These are phyloP conservation scores for Dillenia suffruticosa DNA, from an alignment of 164 flowering plant species.

Conservation along the genomic window DNA sequence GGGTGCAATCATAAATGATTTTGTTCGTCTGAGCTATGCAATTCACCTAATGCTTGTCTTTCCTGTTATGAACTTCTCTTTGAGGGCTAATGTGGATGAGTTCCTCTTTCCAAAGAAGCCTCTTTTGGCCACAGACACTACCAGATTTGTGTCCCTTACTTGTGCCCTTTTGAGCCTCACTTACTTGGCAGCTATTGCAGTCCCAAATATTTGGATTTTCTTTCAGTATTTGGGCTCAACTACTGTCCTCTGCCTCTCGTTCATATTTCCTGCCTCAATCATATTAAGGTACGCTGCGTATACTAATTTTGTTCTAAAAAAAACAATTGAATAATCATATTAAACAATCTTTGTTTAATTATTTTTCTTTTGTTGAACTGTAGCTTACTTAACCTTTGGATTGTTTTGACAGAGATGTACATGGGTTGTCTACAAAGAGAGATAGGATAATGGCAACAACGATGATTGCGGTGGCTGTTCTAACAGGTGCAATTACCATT, in stretches of 20 bases:
- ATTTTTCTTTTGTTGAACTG: too few species aligned
- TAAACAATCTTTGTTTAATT: too few species aligned
- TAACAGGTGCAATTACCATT: slow-evolving; percentile 72
- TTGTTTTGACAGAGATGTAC: slow-evolving; percentile 63
- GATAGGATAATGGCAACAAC: slow-evolving; percentile 55
- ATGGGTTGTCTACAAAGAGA: slow-evolving; percentile 55
- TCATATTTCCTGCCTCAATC: slow-evolving; percentile 84
- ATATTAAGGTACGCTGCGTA: slow-evolving; percentile 54
- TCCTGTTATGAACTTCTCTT: slow-evolving; percentile 75
- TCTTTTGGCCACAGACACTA: slow-evolving; percentile 28
- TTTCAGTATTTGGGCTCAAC: slow-evolving; percentile 91
- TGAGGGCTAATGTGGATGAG: slow-evolving; percentile 66
- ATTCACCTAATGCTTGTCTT: slow-evolving; percentile 81
- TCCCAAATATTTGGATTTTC: slow-evolving; percentile 85
- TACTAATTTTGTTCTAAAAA: too few species aligned
- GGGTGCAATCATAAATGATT: slow-evolving; percentile 50
- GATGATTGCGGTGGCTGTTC: slow-evolving; percentile 66
- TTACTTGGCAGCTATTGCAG: slow-evolving; percentile 58
- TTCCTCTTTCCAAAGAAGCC: slow-evolving; percentile 55
- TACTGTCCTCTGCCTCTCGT: slow-evolving; percentile 60
- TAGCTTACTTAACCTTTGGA: background rate
- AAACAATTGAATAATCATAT: too few species aligned
- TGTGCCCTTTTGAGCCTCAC: slow-evolving; percentile 27
- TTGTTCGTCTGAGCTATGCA: slow-evolving; percentile 77
- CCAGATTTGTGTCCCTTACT: slow-evolving; percentile 50